Evolutionary conservation across 805 yeast species (phyloP).

Genomic region (Ogataea zsoltii): DNA sequence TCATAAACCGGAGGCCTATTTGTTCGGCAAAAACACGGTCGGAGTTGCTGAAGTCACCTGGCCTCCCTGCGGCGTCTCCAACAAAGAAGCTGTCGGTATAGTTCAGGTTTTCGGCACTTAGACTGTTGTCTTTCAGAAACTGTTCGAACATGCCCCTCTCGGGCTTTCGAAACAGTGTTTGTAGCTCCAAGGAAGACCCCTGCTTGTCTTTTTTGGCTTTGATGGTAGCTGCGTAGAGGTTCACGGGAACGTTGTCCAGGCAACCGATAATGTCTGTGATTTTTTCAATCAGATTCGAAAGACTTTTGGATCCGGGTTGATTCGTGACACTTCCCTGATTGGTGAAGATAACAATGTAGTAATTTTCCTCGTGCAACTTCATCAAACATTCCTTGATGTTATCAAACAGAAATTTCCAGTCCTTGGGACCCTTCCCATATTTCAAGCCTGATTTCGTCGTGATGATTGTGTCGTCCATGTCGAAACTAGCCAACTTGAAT

Average conservation of each 20-base stretch:
- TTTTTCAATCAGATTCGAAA: conserved; percentile 41
- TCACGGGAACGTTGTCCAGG: conserved; percentile 27
- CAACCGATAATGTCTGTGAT: conserved; percentile 38
- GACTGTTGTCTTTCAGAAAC: conserved; percentile 42
- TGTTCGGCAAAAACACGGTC: conserved; percentile 70
- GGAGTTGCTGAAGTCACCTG: conserved; percentile 74
- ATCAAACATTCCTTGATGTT: conserved; percentile 29
- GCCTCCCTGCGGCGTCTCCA: conserved; percentile 97
- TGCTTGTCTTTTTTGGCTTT: conserved; percentile 37
- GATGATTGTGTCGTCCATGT: conserved; percentile 80
- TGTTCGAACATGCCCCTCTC: conserved; percentile 72
- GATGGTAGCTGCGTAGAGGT: conserved; percentile 67
- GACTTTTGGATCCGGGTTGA: conserved; percentile 35
- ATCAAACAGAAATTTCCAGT: conserved; percentile 66
- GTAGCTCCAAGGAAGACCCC: conserved; percentile 35
- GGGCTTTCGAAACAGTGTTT: conserved; percentile 66
- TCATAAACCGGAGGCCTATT: conserved; percentile 51
- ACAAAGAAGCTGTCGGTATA: conserved; percentile 57
- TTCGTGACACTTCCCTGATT: conserved; percentile 78
- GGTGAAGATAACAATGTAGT: conserved; percentile 65
- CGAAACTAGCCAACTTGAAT: conserved; percentile 68
- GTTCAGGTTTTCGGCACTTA: conserved; percentile 37
- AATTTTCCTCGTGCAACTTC: conserved; percentile 20
- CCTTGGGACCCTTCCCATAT: conserved; percentile 59
- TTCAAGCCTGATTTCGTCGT: conserved; percentile 60